Percentiles rank a stretch among this genome's conserved stretches.
phyloP scores from a whole-genome alignment of 176 grass and related monocot species.

The Phoenix dactylifera region DNA sequence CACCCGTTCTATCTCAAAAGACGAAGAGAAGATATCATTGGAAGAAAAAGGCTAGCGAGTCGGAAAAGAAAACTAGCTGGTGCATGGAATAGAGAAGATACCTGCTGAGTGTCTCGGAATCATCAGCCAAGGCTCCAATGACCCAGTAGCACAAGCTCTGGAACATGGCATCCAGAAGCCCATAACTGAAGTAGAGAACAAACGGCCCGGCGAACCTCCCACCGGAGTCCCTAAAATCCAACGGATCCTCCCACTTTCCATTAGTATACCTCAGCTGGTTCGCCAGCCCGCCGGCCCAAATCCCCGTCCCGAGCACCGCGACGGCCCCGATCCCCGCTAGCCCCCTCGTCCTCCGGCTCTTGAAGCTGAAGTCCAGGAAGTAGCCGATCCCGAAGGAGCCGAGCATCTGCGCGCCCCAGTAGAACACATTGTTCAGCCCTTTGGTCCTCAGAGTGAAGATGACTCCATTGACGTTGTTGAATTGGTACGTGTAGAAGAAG shows the following conservation, averaged over 20 bases:
- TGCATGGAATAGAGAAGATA: neutral
- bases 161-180: slow-evolving; percentile 85
- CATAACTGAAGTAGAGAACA: slow-evolving; percentile 91
- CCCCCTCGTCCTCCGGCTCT: slow-evolving; percentile 40
- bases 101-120: slow-evolving; percentile 75
- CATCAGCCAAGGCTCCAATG: slow-evolving; percentile 61
- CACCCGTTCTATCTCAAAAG: no score
- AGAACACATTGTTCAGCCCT: slow-evolving; percentile 90
- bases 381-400: slow-evolving; percentile 60
- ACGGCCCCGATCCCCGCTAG: slow-evolving; percentile 35
- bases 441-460: slow-evolving; percentile 72
- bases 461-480: slow-evolving; percentile 83
- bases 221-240: slow-evolving; percentile 66
- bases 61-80: neutral
- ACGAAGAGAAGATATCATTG: no score
- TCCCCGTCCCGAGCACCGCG: slow-evolving; percentile 45
- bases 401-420: slow-evolving; percentile 86
- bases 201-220: slow-evolving; percentile 32
- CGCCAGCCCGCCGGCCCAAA: slow-evolving; percentile 69
- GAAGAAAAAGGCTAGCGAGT: neutral
- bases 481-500: slow-evolving; percentile 99
- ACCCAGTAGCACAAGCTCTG: slow-evolving; percentile 97
- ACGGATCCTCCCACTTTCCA: neutral
- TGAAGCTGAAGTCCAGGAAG: slow-evolving; percentile 80
- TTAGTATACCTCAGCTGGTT: slow-evolving; percentile 46